Evolutionary conservation across 352 stramenopile genomes (phyloP).

Genomic region (Thalassiosira oceanica): DNA sequence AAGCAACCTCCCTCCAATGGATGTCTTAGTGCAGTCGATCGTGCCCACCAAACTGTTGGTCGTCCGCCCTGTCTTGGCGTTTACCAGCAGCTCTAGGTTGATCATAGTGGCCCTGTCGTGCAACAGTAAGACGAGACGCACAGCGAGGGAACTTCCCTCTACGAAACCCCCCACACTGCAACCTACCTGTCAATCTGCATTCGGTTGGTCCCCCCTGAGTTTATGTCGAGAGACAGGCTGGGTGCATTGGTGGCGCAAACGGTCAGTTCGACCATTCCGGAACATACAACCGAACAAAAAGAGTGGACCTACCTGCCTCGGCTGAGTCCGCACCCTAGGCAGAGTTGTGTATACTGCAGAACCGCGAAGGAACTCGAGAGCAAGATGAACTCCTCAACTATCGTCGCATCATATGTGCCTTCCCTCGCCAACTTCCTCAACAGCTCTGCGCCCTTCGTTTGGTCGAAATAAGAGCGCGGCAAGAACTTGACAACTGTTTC

Average conservation of each 20-base stretch:
- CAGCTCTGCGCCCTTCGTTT: slow-evolving; percentile 75
- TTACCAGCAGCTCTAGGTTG: slow-evolving; percentile 77
- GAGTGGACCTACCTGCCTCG: no score
- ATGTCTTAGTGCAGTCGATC: slow-evolving; percentile 81
- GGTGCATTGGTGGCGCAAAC: no score
- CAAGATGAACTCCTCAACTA: slow-evolving; percentile 80
- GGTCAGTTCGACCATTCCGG: no score
- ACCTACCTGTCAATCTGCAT: slow-evolving; percentile 84
- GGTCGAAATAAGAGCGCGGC: slow-evolving; percentile 76
- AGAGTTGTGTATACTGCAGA: slow-evolving; percentile 74
- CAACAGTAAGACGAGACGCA: no score
- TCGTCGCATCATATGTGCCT: slow-evolving; percentile 68
- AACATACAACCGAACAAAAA: no score
- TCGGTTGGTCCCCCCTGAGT: slow-evolving; percentile 59
- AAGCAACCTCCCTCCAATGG: slow-evolving; percentile 69
- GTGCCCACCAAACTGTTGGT: slow-evolving; percentile 67
- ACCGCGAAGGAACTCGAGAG: slow-evolving; percentile 69
- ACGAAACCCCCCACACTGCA: no score
- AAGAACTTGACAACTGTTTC: slow-evolving; percentile 78
- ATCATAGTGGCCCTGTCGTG: slow-evolving; percentile 62
- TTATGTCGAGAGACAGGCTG: slow-evolving; percentile 59
- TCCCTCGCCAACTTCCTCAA: slow-evolving; percentile 57
- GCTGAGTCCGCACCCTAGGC: slow-evolving; percentile 57
- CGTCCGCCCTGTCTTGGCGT: slow-evolving; percentile 67
- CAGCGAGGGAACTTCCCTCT: no score